A percentile compares a stretch with the other conserved stretches of the same genome.
Conservation (phyloP, 108 stramenopile genomes). For the Schizochytrium sp. region DNA sequence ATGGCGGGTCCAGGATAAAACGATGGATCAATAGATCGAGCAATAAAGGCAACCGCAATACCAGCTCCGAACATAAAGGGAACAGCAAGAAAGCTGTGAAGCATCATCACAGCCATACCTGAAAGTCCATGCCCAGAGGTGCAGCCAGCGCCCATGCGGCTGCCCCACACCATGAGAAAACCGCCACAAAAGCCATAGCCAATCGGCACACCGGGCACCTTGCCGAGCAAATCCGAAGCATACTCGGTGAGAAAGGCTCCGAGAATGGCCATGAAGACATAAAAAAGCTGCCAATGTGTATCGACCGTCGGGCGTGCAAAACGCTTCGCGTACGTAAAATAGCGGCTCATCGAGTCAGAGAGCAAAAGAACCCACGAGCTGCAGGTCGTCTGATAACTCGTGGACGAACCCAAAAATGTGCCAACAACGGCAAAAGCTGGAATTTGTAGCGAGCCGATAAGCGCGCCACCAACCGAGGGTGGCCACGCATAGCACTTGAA, state of each 20-base stretch:
- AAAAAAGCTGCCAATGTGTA: background rate
- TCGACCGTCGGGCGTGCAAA: background rate
- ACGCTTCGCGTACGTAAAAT: background rate
- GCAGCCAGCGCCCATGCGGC: background rate
- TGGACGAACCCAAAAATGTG: background rate
- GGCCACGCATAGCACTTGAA: background rate
- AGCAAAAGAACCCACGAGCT: background rate
- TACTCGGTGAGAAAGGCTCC: background rate
- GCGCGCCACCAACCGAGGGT: background rate
- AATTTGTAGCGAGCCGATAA: background rate
- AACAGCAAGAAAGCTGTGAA: background rate
- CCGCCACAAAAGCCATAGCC: background rate
- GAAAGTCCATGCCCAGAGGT: conserved; percentile 2
- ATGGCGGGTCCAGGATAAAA: no score
- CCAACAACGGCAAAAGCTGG: background rate
- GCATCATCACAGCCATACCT: background rate
- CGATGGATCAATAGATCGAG: no score
- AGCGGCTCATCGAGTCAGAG: background rate
- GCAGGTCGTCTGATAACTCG: background rate
- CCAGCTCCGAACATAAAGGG: conserved; percentile 7
- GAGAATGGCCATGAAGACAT: background rate
- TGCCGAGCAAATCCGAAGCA: background rate
- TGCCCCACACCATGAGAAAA: background rate
- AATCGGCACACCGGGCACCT: background rate
- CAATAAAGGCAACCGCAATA: background rate